A percentile compares a stretch with the other conserved stretches of the same genome.
phyloP scores from a whole-genome alignment of 768 basidiomycete genomes.

The Mycena sanguinolenta region DNA sequence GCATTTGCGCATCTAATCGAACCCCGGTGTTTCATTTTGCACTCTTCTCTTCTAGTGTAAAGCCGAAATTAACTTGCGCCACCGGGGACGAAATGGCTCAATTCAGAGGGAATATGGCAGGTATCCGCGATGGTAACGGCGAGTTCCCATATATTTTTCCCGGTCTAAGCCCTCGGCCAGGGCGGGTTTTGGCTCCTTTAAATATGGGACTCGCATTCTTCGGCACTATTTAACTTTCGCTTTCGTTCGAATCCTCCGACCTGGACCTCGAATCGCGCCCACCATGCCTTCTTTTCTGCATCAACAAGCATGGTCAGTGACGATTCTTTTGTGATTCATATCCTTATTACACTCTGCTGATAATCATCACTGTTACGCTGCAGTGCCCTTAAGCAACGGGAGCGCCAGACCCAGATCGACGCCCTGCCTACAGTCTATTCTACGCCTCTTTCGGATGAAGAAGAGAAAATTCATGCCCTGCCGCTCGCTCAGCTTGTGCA shows the following conservation, averaged over 20 bases:
- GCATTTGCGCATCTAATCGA: not conserved
- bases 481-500: conserved; percentile 61
- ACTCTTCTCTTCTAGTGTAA: conserved; percentile 2
- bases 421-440: conserved; percentile 55
- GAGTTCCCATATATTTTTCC: not conserved
- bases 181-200: not conserved
- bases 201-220: not conserved
- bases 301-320: conserved; percentile 29
- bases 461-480: conserved; percentile 64
- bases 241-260: not conserved
- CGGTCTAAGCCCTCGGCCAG: conserved; percentile 6
- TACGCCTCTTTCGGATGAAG: conserved; percentile 56
- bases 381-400: conserved; percentile 60
- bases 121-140: conserved; percentile 16
- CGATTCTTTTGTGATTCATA: conserved; percentile 16
- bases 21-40: conserved; percentile 15
- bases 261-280: not conserved
- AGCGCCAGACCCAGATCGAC: conserved; percentile 59
- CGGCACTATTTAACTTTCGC: conserved; percentile 12
- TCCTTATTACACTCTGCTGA: conserved; percentile 6
- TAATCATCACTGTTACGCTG: conserved; percentile 4
- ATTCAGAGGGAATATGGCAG: conserved; percentile 1
- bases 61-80: conserved; percentile 23
- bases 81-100: conserved; percentile 17
- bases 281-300: conserved; percentile 31